Conservation (phyloP, 2,329 filamentous ascomycete genomes). For the Colletotrichum acutatum region DNA sequence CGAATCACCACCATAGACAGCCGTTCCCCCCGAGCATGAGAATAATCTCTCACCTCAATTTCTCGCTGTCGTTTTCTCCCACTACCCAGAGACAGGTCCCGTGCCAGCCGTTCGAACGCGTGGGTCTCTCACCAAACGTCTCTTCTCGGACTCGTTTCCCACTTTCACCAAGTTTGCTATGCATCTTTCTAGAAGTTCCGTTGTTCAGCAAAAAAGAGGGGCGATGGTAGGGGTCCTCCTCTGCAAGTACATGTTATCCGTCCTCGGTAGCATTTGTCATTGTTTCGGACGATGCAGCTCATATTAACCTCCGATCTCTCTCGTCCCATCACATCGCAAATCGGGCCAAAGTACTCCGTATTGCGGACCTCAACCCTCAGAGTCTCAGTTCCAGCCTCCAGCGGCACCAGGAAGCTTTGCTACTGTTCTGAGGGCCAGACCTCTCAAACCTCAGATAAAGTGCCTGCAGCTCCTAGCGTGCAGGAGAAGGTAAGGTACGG, state of each 20-base stretch:
- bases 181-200: not conserved
- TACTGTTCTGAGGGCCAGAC: not conserved
- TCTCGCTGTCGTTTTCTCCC: not conserved
- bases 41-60: not conserved
- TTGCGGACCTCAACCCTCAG: not conserved
- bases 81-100: constrained; percentile 4
- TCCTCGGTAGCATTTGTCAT: not conserved
- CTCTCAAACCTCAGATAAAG: constrained; percentile 9
- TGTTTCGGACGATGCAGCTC: constrained; percentile 9
- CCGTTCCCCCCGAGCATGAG: not conserved
- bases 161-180: not conserved
- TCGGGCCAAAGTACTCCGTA: not conserved
- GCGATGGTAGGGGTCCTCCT: not conserved
- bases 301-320: constrained; percentile 13
- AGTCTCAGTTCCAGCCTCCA: not conserved
- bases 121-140: constrained; percentile 2
- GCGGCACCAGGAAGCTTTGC: not conserved
- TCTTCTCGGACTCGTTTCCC: not conserved
- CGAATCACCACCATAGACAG: not conserved
- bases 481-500: not conserved
- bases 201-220: not conserved
- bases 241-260: not conserved
- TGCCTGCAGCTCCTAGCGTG: not conserved
- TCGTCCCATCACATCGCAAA: not conserved
- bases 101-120: not conserved